Evolutionary conservation across 1,139 yeast species (phyloP), one percentile per base, ranked within the genome.

Genomic region (Kodamaea alishanica): DNA sequence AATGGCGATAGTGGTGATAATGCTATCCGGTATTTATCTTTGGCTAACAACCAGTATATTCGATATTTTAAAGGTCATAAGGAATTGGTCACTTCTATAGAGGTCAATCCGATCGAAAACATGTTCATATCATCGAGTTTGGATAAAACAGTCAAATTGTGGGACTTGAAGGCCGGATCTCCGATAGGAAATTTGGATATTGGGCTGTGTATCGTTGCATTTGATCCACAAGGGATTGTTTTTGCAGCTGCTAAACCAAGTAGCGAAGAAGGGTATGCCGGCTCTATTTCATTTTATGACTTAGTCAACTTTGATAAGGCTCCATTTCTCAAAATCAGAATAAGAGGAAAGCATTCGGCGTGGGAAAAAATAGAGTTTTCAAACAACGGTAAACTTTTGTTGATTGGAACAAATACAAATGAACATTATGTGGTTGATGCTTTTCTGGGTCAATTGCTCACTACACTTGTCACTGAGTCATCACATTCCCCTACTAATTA

Each of bases 61-160:
- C 76, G 96, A 38, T 92, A 90, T 59, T 92, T 88, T 63, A 75
- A 75, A 46, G 97, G 97, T 2, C 99, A 92, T 59, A 80, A 80
- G 38, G 84, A 76, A 15, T 75, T 79, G 46, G 97, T 92, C 8
- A 75, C 77, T 1, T 72, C 78, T 6, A 61, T 92, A 6, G 89
- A 87, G 54, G 79, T 89, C 47, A 77, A 83, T 32, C 97, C 97
- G 0, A 64, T 80, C 2, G 72, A 76, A 40, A 90, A 87, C 52
- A 62, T 75, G 8, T 78, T 89, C 49, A 51, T 88, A 6, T 79
- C 90, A 25, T 73, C 92, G 0, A 75, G 95, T 1, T 58, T 73
- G 43, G 99, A 94, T 58, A 75, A 83, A 39, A 79, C 96, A 0
- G 87, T 89, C 3, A 77, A 94, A 47, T 48, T 86, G 6, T 92